These are phyloP conservation scores for Domatiomyces catenatus DNA, from an alignment of 2,329 filamentous ascomycete genomes.

Conservation along the genomic window DNA sequence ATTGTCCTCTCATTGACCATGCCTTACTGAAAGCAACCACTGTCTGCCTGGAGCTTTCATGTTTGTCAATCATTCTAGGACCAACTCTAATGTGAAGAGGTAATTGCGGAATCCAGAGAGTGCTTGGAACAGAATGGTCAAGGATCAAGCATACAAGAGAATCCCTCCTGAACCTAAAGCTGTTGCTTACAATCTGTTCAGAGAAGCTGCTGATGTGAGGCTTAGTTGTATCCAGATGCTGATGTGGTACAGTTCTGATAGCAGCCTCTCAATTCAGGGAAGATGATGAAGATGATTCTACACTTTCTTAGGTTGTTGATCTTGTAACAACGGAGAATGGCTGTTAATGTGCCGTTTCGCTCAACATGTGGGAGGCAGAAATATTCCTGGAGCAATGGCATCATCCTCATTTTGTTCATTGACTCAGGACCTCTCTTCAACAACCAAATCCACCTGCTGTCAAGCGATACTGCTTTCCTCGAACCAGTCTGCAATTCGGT, in stretches of 20 bases:
- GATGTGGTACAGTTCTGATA: background rate
- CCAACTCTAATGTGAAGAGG: no score
- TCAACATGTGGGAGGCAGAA: background rate
- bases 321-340: background rate
- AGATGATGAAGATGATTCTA: background rate
- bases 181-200: background rate
- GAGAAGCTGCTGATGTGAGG: background rate
- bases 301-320: background rate
- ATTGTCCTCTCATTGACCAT: no score
- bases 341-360: background rate
- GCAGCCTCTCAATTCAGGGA: background rate
- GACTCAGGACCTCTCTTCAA: background rate
- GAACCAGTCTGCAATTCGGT: background rate
- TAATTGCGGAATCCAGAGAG: no score
- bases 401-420: background rate
- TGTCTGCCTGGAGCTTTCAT: no score
- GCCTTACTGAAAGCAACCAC: no score
- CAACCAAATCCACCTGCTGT: background rate
- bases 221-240: background rate
- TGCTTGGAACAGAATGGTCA: no score
- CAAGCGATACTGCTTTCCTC: background rate
- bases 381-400: background rate
- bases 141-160: no score
- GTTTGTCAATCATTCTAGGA: no score
- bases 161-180: no score